Evolutionary conservation across 169 alveolate genomes (phyloP).

Genomic region (Plasmodium blacklocki): DNA sequence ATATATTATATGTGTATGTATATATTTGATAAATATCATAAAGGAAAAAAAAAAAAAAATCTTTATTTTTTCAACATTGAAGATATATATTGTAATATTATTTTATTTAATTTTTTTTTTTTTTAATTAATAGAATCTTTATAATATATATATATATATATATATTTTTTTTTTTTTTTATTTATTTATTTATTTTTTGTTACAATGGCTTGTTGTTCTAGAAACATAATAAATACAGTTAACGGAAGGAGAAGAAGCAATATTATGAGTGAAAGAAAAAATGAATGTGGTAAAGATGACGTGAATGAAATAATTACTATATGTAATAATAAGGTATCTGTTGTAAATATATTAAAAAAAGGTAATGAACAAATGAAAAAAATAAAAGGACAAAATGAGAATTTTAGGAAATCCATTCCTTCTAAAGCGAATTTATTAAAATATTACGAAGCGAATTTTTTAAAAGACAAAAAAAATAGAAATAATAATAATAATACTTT

Average conservation of each 20-base stretch:
- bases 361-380: constrained; percentile 21
- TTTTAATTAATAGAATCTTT: too few relatives aligned
- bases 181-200: neutral
- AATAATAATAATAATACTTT: neutral
- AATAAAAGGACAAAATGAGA: constrained; percentile 7
- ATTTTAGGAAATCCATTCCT: neutral
- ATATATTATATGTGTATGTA: too few relatives aligned
- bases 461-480: constrained; percentile 34
- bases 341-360: constrained; percentile 49
- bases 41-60: too few relatives aligned
- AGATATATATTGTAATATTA: too few relatives aligned
- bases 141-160: neutral
- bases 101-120: too few relatives aligned
- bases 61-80: too few relatives aligned
- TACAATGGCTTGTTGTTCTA: constrained; percentile 71
- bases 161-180: neutral
- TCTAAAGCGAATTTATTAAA: constrained; percentile 42
- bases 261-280: constrained; percentile 1
- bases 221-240: constrained; percentile 32
- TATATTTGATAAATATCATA: too few relatives aligned
- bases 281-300: constrained; percentile 4
- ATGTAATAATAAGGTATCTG: constrained; percentile 23
- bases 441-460: constrained; percentile 56
- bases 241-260: constrained; percentile 5
- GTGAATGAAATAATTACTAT: constrained; percentile 44